Evolutionary conservation across 352 stramenopile species (phyloP).

Genomic region (Globisporangium iwayamae): DNA sequence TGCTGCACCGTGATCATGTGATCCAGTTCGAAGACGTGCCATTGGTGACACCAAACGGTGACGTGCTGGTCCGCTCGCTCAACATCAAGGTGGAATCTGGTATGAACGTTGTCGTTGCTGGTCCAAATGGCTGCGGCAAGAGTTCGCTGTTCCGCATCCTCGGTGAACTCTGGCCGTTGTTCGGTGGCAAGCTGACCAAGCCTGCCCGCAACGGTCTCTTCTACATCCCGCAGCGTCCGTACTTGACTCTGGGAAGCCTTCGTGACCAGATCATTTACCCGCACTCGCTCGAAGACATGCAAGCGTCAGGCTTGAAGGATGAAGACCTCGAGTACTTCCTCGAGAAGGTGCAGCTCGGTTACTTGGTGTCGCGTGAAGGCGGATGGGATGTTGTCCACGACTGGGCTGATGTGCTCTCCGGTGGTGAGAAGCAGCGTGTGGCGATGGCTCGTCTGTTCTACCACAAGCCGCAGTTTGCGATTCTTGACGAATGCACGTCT

Average conservation of each 20-base stretch:
- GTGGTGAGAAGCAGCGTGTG: constrained; percentile 90
- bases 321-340: constrained; percentile 66
- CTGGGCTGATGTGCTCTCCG: constrained; percentile 86
- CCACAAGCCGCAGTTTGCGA: constrained; percentile 89
- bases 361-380: constrained; percentile 70
- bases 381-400: constrained; percentile 81
- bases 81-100: constrained; percentile 80
- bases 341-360: constrained; percentile 78
- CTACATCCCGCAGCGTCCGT: constrained; percentile 89
- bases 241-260: constrained; percentile 82
- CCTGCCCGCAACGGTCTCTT: constrained; percentile 81
- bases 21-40: constrained; percentile 89
- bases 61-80: constrained; percentile 83
- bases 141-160: constrained; percentile 87
- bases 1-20: constrained; percentile 57
- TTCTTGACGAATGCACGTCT: constrained; percentile 87
- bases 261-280: constrained; percentile 90
- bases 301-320: constrained; percentile 43
- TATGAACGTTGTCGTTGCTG: constrained; percentile 88
- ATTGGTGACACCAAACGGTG: constrained; percentile 84
- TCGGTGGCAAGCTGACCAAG: constrained; percentile 73
- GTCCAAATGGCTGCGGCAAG: constrained; percentile 85
- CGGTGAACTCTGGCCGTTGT: constrained; percentile 85
- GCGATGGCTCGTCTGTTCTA: constrained; percentile 89
- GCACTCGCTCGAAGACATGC: constrained; percentile 68